Base-by-base conservation (phyloP, 192 early-diverging fungal genomes). In the Coemansia sp. region DNA sequence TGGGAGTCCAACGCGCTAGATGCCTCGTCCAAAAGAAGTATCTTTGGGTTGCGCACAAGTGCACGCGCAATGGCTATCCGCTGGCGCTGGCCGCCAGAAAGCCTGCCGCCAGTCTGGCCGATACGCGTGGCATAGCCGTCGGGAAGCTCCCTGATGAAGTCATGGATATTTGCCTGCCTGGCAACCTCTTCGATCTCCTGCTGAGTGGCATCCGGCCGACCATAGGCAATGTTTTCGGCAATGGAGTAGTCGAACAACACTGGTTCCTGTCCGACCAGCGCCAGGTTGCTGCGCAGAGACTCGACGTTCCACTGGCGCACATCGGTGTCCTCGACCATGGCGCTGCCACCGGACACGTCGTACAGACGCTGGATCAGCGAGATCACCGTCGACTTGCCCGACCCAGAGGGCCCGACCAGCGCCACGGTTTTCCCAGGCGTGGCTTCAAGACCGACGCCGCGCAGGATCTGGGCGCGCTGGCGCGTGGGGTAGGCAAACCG, bases 261-360 rank as follows among this genome's bases (percentile, higher is more conserved):
- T 4, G 95, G 95, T 80, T 96, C 94, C 71, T 98, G 95, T 23
- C 89, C 88, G 11, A 98, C 95, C n/a, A 98, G 75, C 18, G 92
- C 89, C 82, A 95, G 74, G 60, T 84, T 84, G 24, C 63, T 42
- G 55, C 95, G 87, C 23, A 96, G 78, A 39, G 87, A 83, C n/a
- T 64, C 59, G 8, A 93, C 34, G 29, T 86, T 82, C 82, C 88
- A 90, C 49, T 84, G 63, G 6, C 74, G 64, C 27, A 94, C 81
- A 54, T 86, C 70, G 6, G 74, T 70, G 49, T 71, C 70, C 55
- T 94, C 88, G 42, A 93, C 69, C 8, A 45, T 61, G 30, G 89
- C 83, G n/a, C 39, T 30, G 20, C 94, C 94, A 11, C 57, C 65
- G 25, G 52, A 24, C 18, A 76, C 65, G 68, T 97, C 93, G 78